Base-by-base conservation (phyloP, 1,284 basidiomycete genomes). In the Sanghuangporus sanghuang region DNA sequence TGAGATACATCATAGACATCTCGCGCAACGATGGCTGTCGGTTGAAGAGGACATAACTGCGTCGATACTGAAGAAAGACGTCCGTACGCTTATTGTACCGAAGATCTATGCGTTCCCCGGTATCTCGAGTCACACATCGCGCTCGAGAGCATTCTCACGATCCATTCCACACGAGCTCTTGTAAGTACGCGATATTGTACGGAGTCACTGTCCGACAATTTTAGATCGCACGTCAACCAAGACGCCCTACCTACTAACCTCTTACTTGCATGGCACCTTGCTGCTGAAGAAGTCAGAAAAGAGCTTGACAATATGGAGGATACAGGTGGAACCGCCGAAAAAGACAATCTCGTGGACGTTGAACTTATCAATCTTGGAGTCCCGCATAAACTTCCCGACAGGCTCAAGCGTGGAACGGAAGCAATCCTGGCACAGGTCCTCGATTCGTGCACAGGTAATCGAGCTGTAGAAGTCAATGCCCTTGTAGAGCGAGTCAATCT, bases 381-480 rank as follows among this genome's bases (percentile, higher is more conserved):
- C 96, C 61, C 92, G 90, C 73, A 98, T 90, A 70, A 98, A 96
- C 83, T 97, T 97, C 85, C 98, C 95, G 72, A 98, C 95, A 68
- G 96, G 96, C 75, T 98, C 95, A 75, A 98, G 87, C 64, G 96
- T 98, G 73, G 88, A 86, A 69, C 93, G 92, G 95, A 99, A 98
- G 74, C 97, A 86, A 75, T 96, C 23, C 23, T 23, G 23, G 23
- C 95, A 96, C 67, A 98, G 83, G 79, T 98, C 96, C 81, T 98
- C 96, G 85, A 99, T 98, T 75, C 95, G 93, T 64, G 96, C 96
- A 84, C 96, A 95, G 73, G 96, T 98, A 76, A 99, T 88, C 64
- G 93, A 95, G 48, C 95, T 96, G 86, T 96, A 98, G 84, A 98
- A 98, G 81, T 98, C 96, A 76, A 96, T 90, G 76, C 96, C 96